Evolutionary conservation across 192 early-diverging fungal species (phyloP).

Genomic region (Rhizophagus prolifer): DNA sequence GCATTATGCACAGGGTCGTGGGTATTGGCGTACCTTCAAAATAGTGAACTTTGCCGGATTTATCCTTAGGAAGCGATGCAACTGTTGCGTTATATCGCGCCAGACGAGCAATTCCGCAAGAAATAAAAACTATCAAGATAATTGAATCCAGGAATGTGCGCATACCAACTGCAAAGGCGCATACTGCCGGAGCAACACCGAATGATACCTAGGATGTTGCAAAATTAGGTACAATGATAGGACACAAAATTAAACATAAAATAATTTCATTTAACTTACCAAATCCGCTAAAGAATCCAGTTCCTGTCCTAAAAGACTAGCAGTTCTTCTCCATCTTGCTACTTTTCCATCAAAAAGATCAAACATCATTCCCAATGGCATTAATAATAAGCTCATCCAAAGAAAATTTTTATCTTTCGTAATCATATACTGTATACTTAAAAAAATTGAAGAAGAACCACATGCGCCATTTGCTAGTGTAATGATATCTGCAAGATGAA

Average conservation of each 20-base stretch:
- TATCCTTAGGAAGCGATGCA: constrained; percentile 70
- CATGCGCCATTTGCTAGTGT: constrained; percentile 85
- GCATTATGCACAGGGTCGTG: constrained; percentile 69
- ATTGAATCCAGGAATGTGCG: constrained; percentile 77
- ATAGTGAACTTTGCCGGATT: constrained; percentile 73
- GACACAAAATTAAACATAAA: neutral
- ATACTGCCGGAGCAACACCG: constrained; percentile 80
- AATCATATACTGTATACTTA: constrained; percentile 69
- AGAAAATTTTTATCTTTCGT: constrained; percentile 62
- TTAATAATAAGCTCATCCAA: constrained; percentile 61
- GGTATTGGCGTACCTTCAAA: constrained; percentile 95
- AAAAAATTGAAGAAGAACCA: constrained; percentile 69
- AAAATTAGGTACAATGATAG: no score
- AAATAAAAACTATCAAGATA: constrained; percentile 82
- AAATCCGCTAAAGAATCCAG: constrained; percentile 88
- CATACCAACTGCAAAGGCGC: constrained; percentile 84
- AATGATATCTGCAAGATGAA: constrained; percentile 82
- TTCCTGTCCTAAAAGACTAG: constrained; percentile 82
- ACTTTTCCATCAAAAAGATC: constrained; percentile 80
- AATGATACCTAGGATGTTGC: constrained; percentile 52
- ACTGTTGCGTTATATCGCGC: constrained; percentile 91
- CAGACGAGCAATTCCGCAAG: constrained; percentile 80
- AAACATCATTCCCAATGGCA: constrained; percentile 68
- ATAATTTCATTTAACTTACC: constrained; percentile 39
- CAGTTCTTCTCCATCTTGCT: constrained; percentile 75